These are phyloP conservation scores for Yamadazyma tumulicola DNA, from an alignment of 805 yeast genomes.

Conservation along the genomic window DNA sequence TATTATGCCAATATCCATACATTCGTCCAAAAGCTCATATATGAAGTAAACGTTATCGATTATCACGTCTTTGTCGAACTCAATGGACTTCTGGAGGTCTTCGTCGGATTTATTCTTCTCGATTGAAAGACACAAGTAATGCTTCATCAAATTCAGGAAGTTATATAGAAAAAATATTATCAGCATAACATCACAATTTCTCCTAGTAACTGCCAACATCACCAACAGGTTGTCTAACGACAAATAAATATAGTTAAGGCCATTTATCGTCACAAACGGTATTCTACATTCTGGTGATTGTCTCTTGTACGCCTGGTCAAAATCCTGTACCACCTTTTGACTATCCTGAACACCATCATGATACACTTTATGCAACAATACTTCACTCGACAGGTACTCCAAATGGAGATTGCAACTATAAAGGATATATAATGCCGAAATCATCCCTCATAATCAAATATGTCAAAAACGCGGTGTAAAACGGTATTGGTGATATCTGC, in stretches of 20 bases:
- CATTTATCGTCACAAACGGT: constrained; percentile 48
- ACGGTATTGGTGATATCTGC: too few relatives aligned
- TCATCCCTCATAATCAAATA: constrained; percentile 20
- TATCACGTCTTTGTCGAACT: constrained; percentile 55
- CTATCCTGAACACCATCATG: constrained; percentile 28
- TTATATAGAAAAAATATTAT: constrained; percentile 51
- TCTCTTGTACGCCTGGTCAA: constrained; percentile 20
- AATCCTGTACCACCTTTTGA: constrained; percentile 19
- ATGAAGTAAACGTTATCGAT: constrained; percentile 71
- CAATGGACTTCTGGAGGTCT: constrained; percentile 1
- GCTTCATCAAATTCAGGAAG: constrained; percentile 25
- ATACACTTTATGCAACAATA: constrained; percentile 33
- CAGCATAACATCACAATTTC: constrained; percentile 57
- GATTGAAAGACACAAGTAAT: constrained; percentile 28
- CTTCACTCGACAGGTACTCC: constrained; percentile 25
- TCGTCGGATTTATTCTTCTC: too few relatives aligned
- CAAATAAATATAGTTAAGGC: constrained; percentile 54
- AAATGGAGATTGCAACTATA: constrained; percentile 29
- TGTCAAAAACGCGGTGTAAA: neutral
- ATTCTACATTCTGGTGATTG: constrained; percentile 18
- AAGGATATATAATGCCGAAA: constrained; percentile 35
- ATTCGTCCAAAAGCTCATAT: constrained; percentile 83
- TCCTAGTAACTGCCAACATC: constrained; percentile 38
- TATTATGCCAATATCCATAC: constrained; percentile 84
- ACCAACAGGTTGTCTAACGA: constrained; percentile 42